Conservation (phyloP, 2,329 filamentous ascomycete genomes). For the Pseudopyricularia cyperi region DNA sequence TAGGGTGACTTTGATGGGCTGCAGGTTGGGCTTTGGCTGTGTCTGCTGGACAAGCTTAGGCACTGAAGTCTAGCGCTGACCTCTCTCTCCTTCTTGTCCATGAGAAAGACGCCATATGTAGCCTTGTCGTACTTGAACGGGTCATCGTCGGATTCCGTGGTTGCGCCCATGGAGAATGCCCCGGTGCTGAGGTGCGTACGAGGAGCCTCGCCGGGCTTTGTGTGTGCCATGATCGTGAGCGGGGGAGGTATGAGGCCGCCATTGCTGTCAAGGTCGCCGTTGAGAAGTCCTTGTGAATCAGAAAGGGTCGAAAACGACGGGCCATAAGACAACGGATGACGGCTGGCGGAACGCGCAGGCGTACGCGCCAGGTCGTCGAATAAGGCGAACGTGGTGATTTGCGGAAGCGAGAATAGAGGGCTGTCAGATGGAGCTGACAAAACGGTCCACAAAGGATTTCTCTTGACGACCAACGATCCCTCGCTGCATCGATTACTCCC, state of each 20-base stretch:
- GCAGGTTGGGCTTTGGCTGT: conserved; percentile 11
- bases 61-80: conserved; percentile 25
- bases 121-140: conserved; percentile 32
- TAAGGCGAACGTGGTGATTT: neutral
- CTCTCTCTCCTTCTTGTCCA: conserved; percentile 25
- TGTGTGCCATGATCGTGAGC: conserved; percentile 8
- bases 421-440: neutral
- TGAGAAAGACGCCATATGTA: conserved; percentile 22
- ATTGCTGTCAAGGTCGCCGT: neutral
- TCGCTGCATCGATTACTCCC: neutral
- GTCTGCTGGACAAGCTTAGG: conserved; percentile 12
- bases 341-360: neutral
- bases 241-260: conserved; percentile 8
- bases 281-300: conserved; percentile 2
- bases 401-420: neutral
- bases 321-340: neutral
- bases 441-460: neutral
- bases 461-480: neutral
- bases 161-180: conserved; percentile 14
- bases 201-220: neutral
- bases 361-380: neutral
- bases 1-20: conserved; percentile 16
- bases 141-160: conserved; percentile 23
- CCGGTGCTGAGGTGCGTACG: conserved; percentile 9
- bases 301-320: neutral